Conservation (phyloP, 192 early-diverging fungal species). For the Podochytrium sp. region DNA sequence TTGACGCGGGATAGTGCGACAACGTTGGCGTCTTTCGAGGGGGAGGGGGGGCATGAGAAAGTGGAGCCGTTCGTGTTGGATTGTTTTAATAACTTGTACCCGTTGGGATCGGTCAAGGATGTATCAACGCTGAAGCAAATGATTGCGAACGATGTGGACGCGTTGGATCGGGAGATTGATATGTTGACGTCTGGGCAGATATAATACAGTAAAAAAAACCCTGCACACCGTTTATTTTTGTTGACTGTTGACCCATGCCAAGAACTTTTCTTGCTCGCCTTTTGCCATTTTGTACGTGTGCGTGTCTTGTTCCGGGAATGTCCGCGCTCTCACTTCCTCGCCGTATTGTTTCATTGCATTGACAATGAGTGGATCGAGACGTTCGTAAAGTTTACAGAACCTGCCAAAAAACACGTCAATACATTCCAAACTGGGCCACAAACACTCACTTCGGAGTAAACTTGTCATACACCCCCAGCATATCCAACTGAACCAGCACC, state of each 20-base stretch:
- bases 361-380: slow-evolving; percentile 74
- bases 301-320: slow-evolving; percentile 73
- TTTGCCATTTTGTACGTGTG: slow-evolving; percentile 82
- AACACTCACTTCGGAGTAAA: slow-evolving; percentile 79
- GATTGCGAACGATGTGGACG: slow-evolving; percentile 34
- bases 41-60: too few species aligned
- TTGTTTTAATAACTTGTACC: neutral
- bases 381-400: slow-evolving; percentile 89
- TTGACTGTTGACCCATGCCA: slow-evolving; percentile 42
- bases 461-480: slow-evolving; percentile 89
- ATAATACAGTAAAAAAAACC: neutral
- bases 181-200: neutral
- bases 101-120: slow-evolving; percentile 6
- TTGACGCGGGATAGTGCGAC: neutral
- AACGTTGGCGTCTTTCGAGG: neutral
- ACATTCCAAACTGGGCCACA: neutral
- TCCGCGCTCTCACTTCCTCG: slow-evolving; percentile 72
- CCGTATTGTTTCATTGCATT: slow-evolving; percentile 74
- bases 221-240: too few species aligned
- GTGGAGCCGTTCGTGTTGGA: neutral
- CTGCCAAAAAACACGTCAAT: slow-evolving; percentile 32
- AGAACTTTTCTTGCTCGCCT: slow-evolving; percentile 55
- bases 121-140: slow-evolving; percentile 23
- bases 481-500: slow-evolving; percentile 90
- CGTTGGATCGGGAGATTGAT: slow-evolving; percentile 31